phyloP scores from a whole-genome alignment of 1,139 yeast species.

The Zygoascus meyerae region DNA sequence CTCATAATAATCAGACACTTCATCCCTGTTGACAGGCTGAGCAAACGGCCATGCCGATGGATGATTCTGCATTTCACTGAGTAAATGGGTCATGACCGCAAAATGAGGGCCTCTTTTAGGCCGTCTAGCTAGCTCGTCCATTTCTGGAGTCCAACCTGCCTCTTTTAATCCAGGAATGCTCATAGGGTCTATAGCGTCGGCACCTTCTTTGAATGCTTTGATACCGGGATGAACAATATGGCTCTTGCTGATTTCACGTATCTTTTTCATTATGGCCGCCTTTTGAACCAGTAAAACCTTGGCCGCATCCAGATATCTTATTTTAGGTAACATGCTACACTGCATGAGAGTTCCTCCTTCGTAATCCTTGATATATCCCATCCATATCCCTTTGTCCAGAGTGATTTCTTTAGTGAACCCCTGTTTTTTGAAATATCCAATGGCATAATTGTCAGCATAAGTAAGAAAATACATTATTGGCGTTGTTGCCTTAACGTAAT shows the following conservation, averaged over 20 bases:
- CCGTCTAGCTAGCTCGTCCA: constrained; percentile 93
- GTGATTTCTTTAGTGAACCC: constrained; percentile 95
- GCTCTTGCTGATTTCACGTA: constrained; percentile 69
- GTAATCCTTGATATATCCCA: constrained; percentile 97
- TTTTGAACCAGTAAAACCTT: constrained; percentile 81
- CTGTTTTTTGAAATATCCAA: constrained; percentile 95
- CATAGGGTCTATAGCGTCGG: constrained; percentile 51
- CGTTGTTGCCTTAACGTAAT: constrained; percentile 85
- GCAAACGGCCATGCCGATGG: constrained; percentile 99
- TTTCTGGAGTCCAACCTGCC: constrained; percentile 97
- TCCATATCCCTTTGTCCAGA: constrained; percentile 81
- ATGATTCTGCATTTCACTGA: constrained; percentile 85
- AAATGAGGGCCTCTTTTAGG: constrained; percentile 95
- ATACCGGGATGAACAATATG: constrained; percentile 81
- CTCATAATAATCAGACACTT: constrained; percentile 93
- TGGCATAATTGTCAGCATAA: constrained; percentile 97
- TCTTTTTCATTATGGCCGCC: constrained; percentile 85
- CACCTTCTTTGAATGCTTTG: constrained; percentile 50
- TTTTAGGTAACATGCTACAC: constrained; percentile 84
- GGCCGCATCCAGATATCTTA: constrained; percentile 82
- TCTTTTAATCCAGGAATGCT: constrained; percentile 83
- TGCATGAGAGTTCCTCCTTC: constrained; percentile 99
- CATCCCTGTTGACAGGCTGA: constrained; percentile 86
- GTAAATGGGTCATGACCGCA: constrained; percentile 82
- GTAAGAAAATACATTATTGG: constrained; percentile 85